Percentiles rank a stretch among this genome's conserved stretches.
Evolutionary conservation across 2,329 filamentous ascomycete species (phyloP).

Genomic region (Fusarium papillatum): DNA sequence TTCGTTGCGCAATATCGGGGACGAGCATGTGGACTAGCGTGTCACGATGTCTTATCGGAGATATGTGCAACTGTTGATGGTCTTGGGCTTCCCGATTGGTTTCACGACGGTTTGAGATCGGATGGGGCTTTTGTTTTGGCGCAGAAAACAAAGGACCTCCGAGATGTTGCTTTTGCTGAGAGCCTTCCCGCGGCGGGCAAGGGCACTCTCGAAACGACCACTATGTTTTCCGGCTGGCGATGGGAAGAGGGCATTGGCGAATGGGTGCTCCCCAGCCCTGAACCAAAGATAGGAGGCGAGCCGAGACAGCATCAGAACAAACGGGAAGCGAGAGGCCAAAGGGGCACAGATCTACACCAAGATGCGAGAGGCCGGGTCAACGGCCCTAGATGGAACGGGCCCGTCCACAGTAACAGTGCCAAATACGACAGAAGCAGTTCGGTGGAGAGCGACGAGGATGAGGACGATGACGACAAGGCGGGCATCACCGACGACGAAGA

Average conservation of each 20-base stretch:
- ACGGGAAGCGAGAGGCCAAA: conserved; percentile 13
- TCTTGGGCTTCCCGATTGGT: conserved; percentile 48
- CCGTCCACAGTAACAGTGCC: conserved; percentile 9
- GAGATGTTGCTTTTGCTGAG: conserved; percentile 68
- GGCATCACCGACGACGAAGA: conserved; percentile 19
- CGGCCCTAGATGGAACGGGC: conserved; percentile 20
- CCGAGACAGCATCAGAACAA: conserved; percentile 9
- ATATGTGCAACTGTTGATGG: conserved; percentile 57
- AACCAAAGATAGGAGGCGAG: conserved; percentile 23
- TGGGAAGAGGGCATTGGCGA: conserved; percentile 59
- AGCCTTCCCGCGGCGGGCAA: conserved; percentile 46
- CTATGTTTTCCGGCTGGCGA: conserved; percentile 52
- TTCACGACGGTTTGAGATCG: conserved; percentile 54
- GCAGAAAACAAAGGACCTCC: conserved; percentile 64
- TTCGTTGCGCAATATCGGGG: conserved; percentile 63
- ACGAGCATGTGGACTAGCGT: conserved; percentile 54
- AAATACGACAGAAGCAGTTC: conserved; percentile 10
- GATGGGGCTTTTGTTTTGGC: conserved; percentile 66
- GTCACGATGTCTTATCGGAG: conserved; percentile 52
- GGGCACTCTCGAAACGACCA: conserved; percentile 21
- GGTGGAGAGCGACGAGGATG: conserved; percentile 24
- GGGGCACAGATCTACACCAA: conserved; percentile 19
- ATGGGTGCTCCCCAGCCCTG: conserved; percentile 49
- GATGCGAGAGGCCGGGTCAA: conserved; percentile 23
- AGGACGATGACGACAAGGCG: conserved; percentile 12